Base-by-base conservation (phyloP, 768 basidiomycete species). In the Rossbeevera mucosa region DNA sequence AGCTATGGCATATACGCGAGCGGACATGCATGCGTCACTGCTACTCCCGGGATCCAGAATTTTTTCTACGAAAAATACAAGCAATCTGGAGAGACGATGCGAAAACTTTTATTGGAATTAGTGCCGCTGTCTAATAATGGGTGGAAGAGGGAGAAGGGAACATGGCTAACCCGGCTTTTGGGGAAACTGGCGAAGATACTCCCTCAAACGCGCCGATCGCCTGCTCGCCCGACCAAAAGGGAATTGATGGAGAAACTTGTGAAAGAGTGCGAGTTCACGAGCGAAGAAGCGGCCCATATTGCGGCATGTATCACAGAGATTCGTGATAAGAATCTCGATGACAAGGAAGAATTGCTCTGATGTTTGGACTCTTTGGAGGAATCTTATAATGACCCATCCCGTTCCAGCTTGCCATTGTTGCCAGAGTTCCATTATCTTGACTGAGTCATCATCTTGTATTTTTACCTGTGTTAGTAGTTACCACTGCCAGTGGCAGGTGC, bases 1-100 rank as follows among this genome's bases (percentile, higher is more conserved):
- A 31, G 18, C 13, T 63, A 65, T 38, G 60, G 58, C 1, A 72
- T 77, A 56, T 41, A 47, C 29, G 53, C 64, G 0, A 29, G 57
- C 12, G 73, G 68, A 14, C 68, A 73, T 18, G 76, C 73, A 4
- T 77, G 76, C 52, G 65, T 76, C 54, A 75, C 74, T 13, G 67
- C 73, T 13, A 66, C 47, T 38, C 52, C 60, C 14, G 66, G 72
- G 16, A 50, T 56, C 11, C 61, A 43, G 0, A 50, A 60, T 38
- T 47, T 50, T 24, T 67, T 67, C 44, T 52, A 52, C 9, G 55
- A 53, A 2, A 66, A 66, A 49, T 72, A 71, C 46, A 51, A 64
- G 12, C 64, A 66, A 50, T 75, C 73, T 7, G 62, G 31, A 43
- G 31, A 51, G 57, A 65, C 45, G 45, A 54, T 72, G 42, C 57